Percentiles rank a stretch among this genome's conserved stretches.
phyloP scores from a whole-genome alignment of 2,329 filamentous ascomycete genomes.

The Hypoxylon sp. region DNA sequence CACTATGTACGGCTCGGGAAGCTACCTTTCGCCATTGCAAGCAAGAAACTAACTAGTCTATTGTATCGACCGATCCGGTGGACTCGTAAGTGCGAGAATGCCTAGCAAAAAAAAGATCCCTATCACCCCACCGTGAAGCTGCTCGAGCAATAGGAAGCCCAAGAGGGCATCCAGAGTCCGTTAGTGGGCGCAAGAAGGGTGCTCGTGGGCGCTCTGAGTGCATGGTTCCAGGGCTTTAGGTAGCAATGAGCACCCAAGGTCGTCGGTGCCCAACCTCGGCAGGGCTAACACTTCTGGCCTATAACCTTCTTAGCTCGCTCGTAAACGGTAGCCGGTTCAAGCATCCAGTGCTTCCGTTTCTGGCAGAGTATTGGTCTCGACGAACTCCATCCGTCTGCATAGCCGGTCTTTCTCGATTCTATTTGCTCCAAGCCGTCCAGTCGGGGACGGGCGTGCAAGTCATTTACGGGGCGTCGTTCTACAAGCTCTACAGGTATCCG shows the following conservation, averaged over 20 bases:
- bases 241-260: slow-evolving; percentile 50
- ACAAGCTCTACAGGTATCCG: slow-evolving; percentile 34
- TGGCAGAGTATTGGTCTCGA: slow-evolving; percentile 32
- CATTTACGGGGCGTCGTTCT: slow-evolving; percentile 15
- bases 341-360: slow-evolving; percentile 43
- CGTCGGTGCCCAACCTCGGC: slow-evolving; percentile 53
- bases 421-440: slow-evolving; percentile 35
- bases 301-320: slow-evolving; percentile 31
- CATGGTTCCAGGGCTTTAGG: slow-evolving; percentile 47
- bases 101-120: slow-evolving; percentile 45
- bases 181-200: slow-evolving; percentile 41
- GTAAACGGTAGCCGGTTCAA: slow-evolving; percentile 43
- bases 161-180: slow-evolving; percentile 42
- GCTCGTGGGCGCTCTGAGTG: slow-evolving; percentile 45
- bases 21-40: slow-evolving; percentile 36
- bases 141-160: slow-evolving; percentile 50
- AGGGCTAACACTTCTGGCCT: slow-evolving; percentile 45
- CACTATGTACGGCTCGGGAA: slow-evolving; percentile 38
- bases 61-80: slow-evolving; percentile 52
- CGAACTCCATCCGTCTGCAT: slow-evolving; percentile 43
- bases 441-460: slow-evolving; percentile 26
- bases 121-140: slow-evolving; percentile 47
- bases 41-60: slow-evolving; percentile 44
- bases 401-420: slow-evolving; percentile 29
- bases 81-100: slow-evolving; percentile 48